These are phyloP conservation scores for Rhodotorula sp. DNA, from an alignment of 1,284 basidiomycete genomes.

Conservation along the genomic window DNA sequence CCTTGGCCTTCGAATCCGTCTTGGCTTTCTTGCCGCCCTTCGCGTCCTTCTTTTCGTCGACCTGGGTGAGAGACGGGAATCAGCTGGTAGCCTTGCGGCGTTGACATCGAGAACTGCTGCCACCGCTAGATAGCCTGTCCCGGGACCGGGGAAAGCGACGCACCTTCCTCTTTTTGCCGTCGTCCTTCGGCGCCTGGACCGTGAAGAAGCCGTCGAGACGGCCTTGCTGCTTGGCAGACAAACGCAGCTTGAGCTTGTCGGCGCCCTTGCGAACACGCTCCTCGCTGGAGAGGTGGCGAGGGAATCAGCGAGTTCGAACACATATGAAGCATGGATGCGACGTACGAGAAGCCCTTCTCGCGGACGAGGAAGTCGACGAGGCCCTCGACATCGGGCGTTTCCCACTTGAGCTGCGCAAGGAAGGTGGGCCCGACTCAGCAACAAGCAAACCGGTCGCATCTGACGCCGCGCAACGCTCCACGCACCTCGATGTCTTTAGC, in stretches of 20 bases:
- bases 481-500: constrained; percentile 81
- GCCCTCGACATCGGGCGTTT: constrained; percentile 86
- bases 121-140: accelerated
- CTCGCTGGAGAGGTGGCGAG: constrained; percentile 60
- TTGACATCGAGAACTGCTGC: not conserved
- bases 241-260: constrained; percentile 82
- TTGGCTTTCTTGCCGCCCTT: constrained; percentile 32
- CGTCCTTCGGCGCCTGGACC: constrained; percentile 27
- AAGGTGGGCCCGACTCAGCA: too few species aligned
- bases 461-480: constrained; percentile 2
- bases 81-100: not conserved
- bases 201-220: constrained; percentile 92
- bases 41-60: constrained; percentile 31
- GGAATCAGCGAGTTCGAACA: not conserved
- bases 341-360: constrained; percentile 94
- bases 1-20: constrained; percentile 18
- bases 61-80: not conserved
- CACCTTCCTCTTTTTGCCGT: constrained; percentile 25
- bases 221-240: constrained; percentile 92
- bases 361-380: constrained; percentile 89
- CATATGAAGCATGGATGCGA: constrained; percentile 41
- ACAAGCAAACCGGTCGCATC: too few species aligned
- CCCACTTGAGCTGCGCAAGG: constrained; percentile 78
- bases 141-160: not conserved
- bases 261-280: constrained; percentile 94